Evolutionary conservation across 305 asterid genomes (phyloP).

Genomic region (Coffea humblotiana): DNA sequence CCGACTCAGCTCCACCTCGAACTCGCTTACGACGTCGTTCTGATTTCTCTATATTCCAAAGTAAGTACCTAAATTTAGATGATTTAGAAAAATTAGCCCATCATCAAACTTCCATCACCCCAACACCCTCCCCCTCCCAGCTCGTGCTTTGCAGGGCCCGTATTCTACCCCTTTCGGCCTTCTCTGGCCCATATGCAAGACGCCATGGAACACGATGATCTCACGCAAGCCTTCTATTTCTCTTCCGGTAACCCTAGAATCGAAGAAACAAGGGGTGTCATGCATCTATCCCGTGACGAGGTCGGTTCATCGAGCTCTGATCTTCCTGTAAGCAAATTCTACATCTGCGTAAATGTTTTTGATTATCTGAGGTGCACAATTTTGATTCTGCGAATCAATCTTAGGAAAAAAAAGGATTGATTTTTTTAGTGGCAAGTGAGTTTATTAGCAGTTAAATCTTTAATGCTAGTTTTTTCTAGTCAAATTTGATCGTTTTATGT

Average conservation of each 20-base stretch:
- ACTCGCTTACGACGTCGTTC: too few species aligned
- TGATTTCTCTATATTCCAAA: too few species aligned
- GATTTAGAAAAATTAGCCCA: too few species aligned
- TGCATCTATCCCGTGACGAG: conserved; percentile 69
- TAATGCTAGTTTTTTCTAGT: not conserved
- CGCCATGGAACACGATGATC: conserved; percentile 27
- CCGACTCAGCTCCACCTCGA: too few species aligned
- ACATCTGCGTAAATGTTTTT: not conserved
- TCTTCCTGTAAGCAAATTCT: conserved; percentile 51
- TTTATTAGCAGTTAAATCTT: not conserved
- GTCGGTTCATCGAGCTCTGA: conserved; percentile 38
- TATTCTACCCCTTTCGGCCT: too few species aligned
- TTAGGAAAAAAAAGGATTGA: not conserved
- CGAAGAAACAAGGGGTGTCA: conserved; percentile 85
- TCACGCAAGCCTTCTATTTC: conserved; percentile 58
- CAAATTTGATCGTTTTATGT: not conserved
- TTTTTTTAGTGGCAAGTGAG: not conserved
- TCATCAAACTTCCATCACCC: too few species aligned
- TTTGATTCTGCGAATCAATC: not conserved
- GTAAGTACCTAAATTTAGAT: too few species aligned
- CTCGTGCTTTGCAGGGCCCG: too few species aligned
- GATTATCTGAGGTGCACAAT: not conserved
- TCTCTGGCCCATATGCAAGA: conserved; percentile 25
- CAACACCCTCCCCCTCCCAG: too few species aligned
- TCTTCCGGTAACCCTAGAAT: conserved; percentile 98